A percentile compares a stretch with the other conserved stretches of the same genome.
These are phyloP conservation scores for Agaricus subrufescens DNA, from an alignment of 768 basidiomycete genomes.

Conservation along the genomic window DNA sequence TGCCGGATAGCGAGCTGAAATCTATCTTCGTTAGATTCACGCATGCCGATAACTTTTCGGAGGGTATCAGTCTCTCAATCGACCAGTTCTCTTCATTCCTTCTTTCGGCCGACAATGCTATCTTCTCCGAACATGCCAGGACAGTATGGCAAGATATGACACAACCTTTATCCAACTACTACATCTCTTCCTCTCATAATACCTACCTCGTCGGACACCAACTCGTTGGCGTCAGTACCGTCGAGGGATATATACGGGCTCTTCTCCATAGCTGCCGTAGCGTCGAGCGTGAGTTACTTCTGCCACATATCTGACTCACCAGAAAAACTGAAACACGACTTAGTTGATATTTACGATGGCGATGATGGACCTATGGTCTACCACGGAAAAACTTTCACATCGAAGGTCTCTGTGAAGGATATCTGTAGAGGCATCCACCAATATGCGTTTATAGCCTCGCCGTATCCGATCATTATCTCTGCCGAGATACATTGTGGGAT, in stretches of 20 bases:
- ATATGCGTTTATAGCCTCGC: constrained; percentile 88
- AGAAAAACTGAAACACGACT: not conserved
- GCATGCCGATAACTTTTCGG: constrained; percentile 1
- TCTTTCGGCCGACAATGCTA: constrained; percentile 70
- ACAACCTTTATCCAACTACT: constrained; percentile 82
- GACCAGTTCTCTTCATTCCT: constrained; percentile 79
- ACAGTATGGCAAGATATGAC: constrained; percentile 82
- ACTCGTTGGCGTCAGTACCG: constrained; percentile 81
- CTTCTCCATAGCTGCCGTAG: constrained; percentile 87
- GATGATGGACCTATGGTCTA: constrained; percentile 80
- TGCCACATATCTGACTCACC: not conserved
- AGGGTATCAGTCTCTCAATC: constrained; percentile 34
- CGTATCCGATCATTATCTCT: constrained; percentile 90
- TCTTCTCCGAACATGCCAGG: constrained; percentile 34
- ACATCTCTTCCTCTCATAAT: constrained; percentile 87
- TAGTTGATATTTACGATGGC: constrained; percentile 93
- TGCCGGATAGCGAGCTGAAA: constrained; percentile 27
- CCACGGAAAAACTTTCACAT: constrained; percentile 86
- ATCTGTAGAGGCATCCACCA: constrained; percentile 80
- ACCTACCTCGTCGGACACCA: constrained; percentile 88
- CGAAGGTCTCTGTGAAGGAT: constrained; percentile 75
- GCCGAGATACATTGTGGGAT: constrained; percentile 87
- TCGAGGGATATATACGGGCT: constrained; percentile 91
- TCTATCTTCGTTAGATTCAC: constrained; percentile 33
- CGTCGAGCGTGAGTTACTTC: constrained; percentile 70